Conservation (phyloP, 2,329 filamentous ascomycete species). For the Neocucurbitaria cava region DNA sequence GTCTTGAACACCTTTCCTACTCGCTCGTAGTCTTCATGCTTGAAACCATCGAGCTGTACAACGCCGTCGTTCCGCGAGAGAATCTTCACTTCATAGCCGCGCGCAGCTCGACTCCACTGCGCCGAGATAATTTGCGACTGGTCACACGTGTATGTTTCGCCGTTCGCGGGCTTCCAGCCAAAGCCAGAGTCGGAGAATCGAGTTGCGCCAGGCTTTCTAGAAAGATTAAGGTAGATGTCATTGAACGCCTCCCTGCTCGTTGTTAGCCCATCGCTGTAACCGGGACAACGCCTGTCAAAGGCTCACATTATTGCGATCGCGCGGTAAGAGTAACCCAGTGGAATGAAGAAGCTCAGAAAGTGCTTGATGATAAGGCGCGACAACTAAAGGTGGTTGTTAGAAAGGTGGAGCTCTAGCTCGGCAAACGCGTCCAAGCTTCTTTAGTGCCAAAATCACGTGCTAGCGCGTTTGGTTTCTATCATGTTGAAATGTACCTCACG, state of each 20-base stretch:
- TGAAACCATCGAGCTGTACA: constrained; percentile 93
- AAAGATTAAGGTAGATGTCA: constrained; percentile 94
- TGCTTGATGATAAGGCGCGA: not conserved
- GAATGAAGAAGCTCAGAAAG: not conserved
- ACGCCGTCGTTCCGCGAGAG: constrained; percentile 82
- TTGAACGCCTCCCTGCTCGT: constrained; percentile 84
- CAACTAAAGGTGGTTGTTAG: constrained; percentile 1
- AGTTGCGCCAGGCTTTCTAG: constrained; percentile 90
- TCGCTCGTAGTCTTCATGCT: constrained; percentile 92
- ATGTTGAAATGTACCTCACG: not conserved
- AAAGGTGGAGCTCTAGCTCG: constrained; percentile 3
- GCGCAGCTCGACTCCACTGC: constrained; percentile 93
- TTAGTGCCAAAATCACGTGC: constrained; percentile 2
- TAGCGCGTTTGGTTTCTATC: not conserved
- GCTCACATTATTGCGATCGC: constrained; percentile 4
- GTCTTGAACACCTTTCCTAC: constrained; percentile 93
- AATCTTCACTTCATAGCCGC: constrained; percentile 93
- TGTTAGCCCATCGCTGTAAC: constrained; percentile 7
- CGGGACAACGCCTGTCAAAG: not conserved
- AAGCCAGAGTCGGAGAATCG: constrained; percentile 93
- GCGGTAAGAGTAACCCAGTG: not conserved
- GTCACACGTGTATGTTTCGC: constrained; percentile 93
- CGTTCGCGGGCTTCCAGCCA: constrained; percentile 89
- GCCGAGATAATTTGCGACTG: constrained; percentile 82
- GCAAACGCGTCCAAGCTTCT: constrained; percentile 10